These are phyloP conservation scores for Cordia subcordata DNA, from an alignment of 257 asterid genomes.

Conservation along the genomic window DNA sequence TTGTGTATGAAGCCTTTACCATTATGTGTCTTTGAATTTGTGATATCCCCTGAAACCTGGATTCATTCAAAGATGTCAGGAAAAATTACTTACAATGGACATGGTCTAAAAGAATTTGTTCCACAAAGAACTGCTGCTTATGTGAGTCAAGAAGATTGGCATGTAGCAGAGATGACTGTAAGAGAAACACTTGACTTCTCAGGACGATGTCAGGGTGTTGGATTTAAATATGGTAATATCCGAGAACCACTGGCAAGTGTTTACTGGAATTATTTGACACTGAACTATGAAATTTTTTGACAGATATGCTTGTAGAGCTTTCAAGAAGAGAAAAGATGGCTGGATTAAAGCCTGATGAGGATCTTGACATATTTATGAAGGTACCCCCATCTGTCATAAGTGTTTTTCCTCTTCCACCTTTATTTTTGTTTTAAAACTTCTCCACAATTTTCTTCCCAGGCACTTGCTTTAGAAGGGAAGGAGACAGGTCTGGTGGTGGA, in stretches of 20 bases:
- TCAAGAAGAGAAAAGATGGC: slow-evolving; percentile 83
- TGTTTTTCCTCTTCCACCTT: not conserved
- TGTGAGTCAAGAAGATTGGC: slow-evolving; percentile 89
- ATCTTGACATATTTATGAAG: slow-evolving; percentile 93
- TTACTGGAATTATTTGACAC: slow-evolving; percentile 18
- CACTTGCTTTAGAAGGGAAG: slow-evolving; percentile 81
- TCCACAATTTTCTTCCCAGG: slow-evolving; percentile 29
- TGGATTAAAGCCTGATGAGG: slow-evolving; percentile 89
- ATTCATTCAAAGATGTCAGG: slow-evolving; percentile 74
- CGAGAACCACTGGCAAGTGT: not conserved
- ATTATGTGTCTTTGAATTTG: not conserved
- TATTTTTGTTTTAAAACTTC: not conserved
- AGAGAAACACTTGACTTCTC: slow-evolving; percentile 88
- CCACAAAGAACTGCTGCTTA: slow-evolving; percentile 88
- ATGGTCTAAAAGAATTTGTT: slow-evolving; percentile 76
- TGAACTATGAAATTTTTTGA: slow-evolving; percentile 28
- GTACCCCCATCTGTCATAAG: slow-evolving; percentile 28
- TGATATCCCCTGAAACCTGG: slow-evolving; percentile 26
- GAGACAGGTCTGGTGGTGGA: slow-evolving; percentile 79
- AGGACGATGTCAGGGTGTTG: slow-evolving; percentile 90
- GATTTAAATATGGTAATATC: slow-evolving; percentile 75
- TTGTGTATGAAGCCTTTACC: not conserved
- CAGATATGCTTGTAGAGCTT: slow-evolving; percentile 96
- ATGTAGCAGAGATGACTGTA: slow-evolving; percentile 89
- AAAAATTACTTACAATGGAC: slow-evolving; percentile 85